A percentile compares a stretch with the other conserved stretches of the same genome.
Evolutionary conservation across 306 rosid genomes (phyloP).

Genomic region (Cicer chorassanicum): DNA sequence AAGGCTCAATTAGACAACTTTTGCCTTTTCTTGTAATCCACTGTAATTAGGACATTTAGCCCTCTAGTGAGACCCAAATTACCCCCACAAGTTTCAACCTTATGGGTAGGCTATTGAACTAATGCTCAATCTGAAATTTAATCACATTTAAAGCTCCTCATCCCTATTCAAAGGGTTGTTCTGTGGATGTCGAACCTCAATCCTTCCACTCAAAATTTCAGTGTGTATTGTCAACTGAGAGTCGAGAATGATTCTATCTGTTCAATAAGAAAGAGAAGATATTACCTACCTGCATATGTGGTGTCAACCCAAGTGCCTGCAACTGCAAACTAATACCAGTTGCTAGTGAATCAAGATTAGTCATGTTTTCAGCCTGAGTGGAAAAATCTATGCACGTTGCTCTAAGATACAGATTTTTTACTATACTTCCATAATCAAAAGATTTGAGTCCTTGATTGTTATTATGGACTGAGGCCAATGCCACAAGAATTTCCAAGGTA

Average conservation of each 20-base stretch:
- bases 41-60: neutral
- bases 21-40: neutral
- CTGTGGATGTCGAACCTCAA: neutral
- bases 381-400: constrained; percentile 22
- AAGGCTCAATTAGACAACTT: neutral
- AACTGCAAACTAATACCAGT: constrained; percentile 51
- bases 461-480: constrained; percentile 4
- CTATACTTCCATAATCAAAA: constrained; percentile 46
- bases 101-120: too few relatives aligned
- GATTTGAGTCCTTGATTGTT: constrained; percentile 21
- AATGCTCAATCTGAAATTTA: neutral
- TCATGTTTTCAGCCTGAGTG: neutral
- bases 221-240: neutral
- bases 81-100: too few relatives aligned
- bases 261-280: neutral
- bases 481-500: constrained; percentile 37
- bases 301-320: constrained; percentile 45
- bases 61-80: neutral
- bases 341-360: constrained; percentile 37
- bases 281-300: constrained; percentile 45
- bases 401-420: constrained; percentile 43
- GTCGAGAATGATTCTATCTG: neutral
- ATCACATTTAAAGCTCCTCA: neutral
- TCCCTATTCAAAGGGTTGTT: neutral
- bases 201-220: neutral